phyloP scores from a whole-genome alignment of 148 eudicot species.

The Chenopodium berlandieri region DNA sequence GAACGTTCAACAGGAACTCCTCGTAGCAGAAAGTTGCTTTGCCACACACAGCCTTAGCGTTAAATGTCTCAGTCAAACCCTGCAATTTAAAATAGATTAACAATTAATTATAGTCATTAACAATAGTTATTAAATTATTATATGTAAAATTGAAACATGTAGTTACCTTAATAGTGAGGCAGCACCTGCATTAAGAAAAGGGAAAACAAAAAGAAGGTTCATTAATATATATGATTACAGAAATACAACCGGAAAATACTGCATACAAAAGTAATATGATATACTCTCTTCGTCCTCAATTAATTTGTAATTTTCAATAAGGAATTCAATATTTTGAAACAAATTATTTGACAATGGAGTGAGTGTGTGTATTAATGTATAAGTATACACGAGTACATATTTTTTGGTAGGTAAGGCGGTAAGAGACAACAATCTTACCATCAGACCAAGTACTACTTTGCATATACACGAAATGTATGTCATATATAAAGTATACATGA shows the following conservation, averaged over 20 bases:
- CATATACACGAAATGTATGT: too few species aligned
- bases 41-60: slow-evolving; percentile 68
- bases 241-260: neutral
- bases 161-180: slow-evolving; percentile 65
- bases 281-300: too few species aligned
- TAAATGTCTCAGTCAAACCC: slow-evolving; percentile 84
- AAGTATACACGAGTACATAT: too few species aligned
- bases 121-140: too few species aligned
- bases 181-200: slow-evolving; percentile 48
- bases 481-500: too few species aligned
- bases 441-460: too few species aligned
- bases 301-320: too few species aligned
- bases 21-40: slow-evolving; percentile 73
- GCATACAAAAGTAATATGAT: neutral
- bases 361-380: too few species aligned
- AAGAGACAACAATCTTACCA: too few species aligned
- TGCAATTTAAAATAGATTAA: slow-evolving; percentile 23
- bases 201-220: neutral
- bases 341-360: too few species aligned
- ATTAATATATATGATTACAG: neutral
- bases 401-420: too few species aligned
- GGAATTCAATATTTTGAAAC: too few species aligned
- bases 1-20: slow-evolving; percentile 66
- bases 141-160: neutral
- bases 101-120: neutral